Conservation (phyloP, 805 yeast species). For the Myxozyma udenii region DNA sequence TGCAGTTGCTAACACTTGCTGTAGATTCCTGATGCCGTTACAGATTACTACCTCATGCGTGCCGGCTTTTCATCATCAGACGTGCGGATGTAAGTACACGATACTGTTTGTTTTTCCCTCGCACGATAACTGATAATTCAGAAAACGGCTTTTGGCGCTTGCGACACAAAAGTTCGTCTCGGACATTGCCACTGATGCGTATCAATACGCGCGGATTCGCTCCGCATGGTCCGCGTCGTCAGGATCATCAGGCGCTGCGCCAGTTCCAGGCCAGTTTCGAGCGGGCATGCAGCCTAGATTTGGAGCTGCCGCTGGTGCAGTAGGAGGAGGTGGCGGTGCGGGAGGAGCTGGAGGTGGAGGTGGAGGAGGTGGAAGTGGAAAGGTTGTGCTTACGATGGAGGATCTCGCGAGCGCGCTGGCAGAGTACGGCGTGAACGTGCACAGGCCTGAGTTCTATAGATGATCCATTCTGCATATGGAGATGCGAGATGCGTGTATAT, state of each 20-base stretch:
- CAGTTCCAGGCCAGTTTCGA: conserved; percentile 47
- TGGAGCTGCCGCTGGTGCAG: conserved; percentile 23
- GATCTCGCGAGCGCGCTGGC: conserved; percentile 88
- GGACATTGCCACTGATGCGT: conserved; percentile 94
- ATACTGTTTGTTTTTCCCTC: conserved; percentile 21
- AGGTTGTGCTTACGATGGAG: conserved; percentile 86
- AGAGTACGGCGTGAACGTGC: conserved; percentile 87
- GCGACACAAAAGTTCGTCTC: conserved; percentile 95
- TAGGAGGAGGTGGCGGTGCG: conserved; percentile 59
- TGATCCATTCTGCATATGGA: no score
- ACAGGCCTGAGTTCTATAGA: conserved; percentile 91
- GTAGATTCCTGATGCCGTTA: conserved; percentile 71
- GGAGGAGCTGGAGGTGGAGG: conserved; percentile 39
- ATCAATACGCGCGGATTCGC: conserved; percentile 88
- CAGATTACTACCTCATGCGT: conserved; percentile 75
- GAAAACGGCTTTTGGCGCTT: conserved; percentile 76
- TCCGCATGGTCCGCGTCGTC: conserved; percentile 70
- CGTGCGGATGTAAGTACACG: conserved; percentile 49
- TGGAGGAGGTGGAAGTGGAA: conserved; percentile 47
- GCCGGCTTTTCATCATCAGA: conserved; percentile 84
- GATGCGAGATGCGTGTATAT: not conserved
- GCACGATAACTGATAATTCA: conserved; percentile 5
- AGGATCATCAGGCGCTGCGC: conserved; percentile 56
- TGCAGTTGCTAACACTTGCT: conserved; percentile 52
- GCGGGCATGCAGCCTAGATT: conserved; percentile 38